Conservation (phyloP, 2,329 filamentous ascomycete genomes). For the Penicillium psychrosexuale region DNA sequence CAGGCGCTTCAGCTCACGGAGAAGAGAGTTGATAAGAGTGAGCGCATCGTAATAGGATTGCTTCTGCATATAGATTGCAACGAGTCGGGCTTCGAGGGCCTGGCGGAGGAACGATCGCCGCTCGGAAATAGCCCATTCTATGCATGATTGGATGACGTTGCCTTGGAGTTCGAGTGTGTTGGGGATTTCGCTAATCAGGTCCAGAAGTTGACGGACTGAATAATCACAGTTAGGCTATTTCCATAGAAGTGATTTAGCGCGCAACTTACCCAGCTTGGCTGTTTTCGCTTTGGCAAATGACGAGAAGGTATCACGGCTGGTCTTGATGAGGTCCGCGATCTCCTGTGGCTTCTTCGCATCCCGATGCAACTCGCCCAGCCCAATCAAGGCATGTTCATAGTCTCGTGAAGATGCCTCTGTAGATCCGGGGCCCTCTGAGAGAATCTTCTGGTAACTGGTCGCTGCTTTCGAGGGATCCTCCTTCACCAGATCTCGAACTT, state of each 20-base stretch:
- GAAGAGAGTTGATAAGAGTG: slow-evolving; percentile 90
- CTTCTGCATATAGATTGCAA: slow-evolving; percentile 93
- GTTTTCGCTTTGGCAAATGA: slow-evolving; percentile 99
- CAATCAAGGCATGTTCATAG: slow-evolving; percentile 85
- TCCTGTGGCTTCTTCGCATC: slow-evolving; percentile 77
- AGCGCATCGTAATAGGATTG: slow-evolving; percentile 96
- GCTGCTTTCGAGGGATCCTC: slow-evolving; percentile 80
- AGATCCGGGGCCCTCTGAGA: slow-evolving; percentile 77
- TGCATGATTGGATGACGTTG: slow-evolving; percentile 94
- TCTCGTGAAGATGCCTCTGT: slow-evolving; percentile 84
- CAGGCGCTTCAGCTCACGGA: slow-evolving; percentile 94
- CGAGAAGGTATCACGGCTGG: slow-evolving; percentile 85
- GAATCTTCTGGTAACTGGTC: slow-evolving; percentile 81
- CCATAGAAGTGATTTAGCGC: background rate
- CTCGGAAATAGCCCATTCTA: slow-evolving; percentile 97
- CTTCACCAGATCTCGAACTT: slow-evolving; percentile 82
- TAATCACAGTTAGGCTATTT: background rate
- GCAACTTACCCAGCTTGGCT: slow-evolving; percentile 79
- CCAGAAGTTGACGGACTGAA: slow-evolving; percentile 89
- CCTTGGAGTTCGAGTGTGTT: slow-evolving; percentile 94
- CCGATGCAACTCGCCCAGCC: slow-evolving; percentile 86
- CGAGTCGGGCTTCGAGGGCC: slow-evolving; percentile 94
- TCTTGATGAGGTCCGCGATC: slow-evolving; percentile 83
- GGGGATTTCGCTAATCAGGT: slow-evolving; percentile 90
- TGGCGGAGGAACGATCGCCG: slow-evolving; percentile 94